Percentiles rank a stretch among this genome's conserved stretches.
These are phyloP conservation scores for Hortiboletus campestris DNA, from an alignment of 768 basidiomycete genomes.

Conservation along the genomic window DNA sequence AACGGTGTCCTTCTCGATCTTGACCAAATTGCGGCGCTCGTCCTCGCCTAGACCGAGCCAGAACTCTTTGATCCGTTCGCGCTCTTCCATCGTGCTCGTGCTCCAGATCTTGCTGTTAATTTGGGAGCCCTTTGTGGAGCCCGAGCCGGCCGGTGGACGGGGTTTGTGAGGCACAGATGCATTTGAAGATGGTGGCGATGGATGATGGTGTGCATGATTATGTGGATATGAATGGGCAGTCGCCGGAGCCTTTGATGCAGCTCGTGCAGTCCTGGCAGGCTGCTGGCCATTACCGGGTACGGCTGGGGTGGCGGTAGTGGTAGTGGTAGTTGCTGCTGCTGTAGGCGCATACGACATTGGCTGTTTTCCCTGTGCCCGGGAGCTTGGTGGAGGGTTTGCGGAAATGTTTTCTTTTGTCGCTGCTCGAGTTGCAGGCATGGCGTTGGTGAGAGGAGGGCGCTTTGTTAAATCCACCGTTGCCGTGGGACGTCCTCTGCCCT, in stretches of 20 bases:
- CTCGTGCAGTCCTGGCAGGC: slow-evolving; percentile 41
- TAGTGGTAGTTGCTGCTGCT: slow-evolving; percentile 20
- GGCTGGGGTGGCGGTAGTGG: slow-evolving; percentile 36
- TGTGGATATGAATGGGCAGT: slow-evolving; percentile 48
- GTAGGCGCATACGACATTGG: slow-evolving; percentile 71
- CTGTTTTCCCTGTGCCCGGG: slow-evolving; percentile 88
- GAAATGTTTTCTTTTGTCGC: slow-evolving; percentile 43
- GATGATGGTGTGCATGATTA: slow-evolving; percentile 53
- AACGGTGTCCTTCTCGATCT: slow-evolving; percentile 97
- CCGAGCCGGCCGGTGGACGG: slow-evolving; percentile 29
- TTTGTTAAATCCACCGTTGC: slow-evolving; percentile 36
- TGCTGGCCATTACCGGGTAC: slow-evolving; percentile 32
- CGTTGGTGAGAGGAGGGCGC: slow-evolving; percentile 40
- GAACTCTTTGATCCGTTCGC: slow-evolving; percentile 97
- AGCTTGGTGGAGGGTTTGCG: slow-evolving; percentile 57
- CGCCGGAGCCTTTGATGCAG: slow-evolving; percentile 59
- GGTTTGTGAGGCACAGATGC: slow-evolving; percentile 33
- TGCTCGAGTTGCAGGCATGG: slow-evolving; percentile 44
- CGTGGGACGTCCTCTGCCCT: slow-evolving; percentile 32
- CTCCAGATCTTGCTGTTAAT: slow-evolving; percentile 90
- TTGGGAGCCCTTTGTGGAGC: slow-evolving; percentile 25
- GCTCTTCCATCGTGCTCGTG: slow-evolving; percentile 87
- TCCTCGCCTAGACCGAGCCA: slow-evolving; percentile 93
- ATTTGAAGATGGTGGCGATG: slow-evolving; percentile 41
- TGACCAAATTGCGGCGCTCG: slow-evolving; percentile 88